These are phyloP conservation scores for Diaporthe nobilis DNA, from an alignment of 2,329 filamentous ascomycete genomes.

Conservation along the genomic window DNA sequence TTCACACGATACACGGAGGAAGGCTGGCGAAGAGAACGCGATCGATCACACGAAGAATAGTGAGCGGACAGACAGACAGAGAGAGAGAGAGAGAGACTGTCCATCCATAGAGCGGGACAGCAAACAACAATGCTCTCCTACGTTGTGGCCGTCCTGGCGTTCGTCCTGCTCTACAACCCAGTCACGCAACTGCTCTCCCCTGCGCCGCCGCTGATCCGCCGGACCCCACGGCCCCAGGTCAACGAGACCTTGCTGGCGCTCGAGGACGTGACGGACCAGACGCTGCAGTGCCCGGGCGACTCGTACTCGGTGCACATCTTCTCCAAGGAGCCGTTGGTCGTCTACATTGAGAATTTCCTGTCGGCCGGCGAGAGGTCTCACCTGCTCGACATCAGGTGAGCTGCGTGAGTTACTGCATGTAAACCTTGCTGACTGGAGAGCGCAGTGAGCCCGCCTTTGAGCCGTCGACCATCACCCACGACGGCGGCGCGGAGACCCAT, in stretches of 20 bases:
- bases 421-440: neutral
- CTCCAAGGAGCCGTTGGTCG: slow-evolving; percentile 64
- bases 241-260: slow-evolving; percentile 67
- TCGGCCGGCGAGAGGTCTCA: slow-evolving; percentile 59
- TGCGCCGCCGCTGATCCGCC: slow-evolving; percentile 48
- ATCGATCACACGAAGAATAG: neutral
- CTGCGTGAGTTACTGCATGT: neutral
- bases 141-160: slow-evolving; percentile 57
- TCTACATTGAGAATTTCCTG: slow-evolving; percentile 69
- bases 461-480: slow-evolving; percentile 64
- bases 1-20: neutral
- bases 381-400: slow-evolving; percentile 66
- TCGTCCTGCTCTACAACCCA: slow-evolving; percentile 62
- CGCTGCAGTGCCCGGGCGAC: slow-evolving; percentile 55
- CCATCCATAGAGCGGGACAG: neutral
- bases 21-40: neutral
- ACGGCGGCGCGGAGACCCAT: slow-evolving; percentile 57
- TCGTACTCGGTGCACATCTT: slow-evolving; percentile 63
- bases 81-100: neutral
- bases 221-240: slow-evolving; percentile 60
- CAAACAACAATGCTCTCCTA: slow-evolving; percentile 60
- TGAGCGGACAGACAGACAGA: neutral
- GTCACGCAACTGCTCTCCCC: slow-evolving; percentile 53
- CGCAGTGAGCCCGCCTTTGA: slow-evolving; percentile 62
- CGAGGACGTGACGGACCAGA: slow-evolving; percentile 53